Evolutionary conservation across 169 alveolate genomes (phyloP), one percentile per base, ranked within the genome.

Genomic region (Plasmodium cynomolgi): DNA sequence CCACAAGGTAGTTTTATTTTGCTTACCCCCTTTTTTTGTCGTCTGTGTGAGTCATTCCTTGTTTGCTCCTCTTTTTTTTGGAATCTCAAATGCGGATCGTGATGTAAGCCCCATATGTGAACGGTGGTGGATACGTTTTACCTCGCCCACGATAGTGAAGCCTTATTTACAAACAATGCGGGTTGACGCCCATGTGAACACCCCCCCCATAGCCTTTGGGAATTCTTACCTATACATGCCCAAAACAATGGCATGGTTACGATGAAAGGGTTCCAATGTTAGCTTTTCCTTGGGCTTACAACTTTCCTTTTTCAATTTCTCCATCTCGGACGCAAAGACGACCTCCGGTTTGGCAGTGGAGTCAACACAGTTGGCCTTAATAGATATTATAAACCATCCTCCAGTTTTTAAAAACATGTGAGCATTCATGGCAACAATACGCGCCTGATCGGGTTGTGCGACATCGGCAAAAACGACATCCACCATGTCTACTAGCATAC

Each of bases 381-480:
- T 99, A 71, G 99, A 98, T 85, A 99, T 99, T 88, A 99, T 98
- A 97, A 98, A 99, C 98, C 99, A 98, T 41, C 99, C 99, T 92
- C 99, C 98, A 90, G 99, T 98, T 96, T 99, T 99, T 93, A 99
- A 97, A 98, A 98, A 99, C 93, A 96, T 97, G 96, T 97, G 96
- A 1, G 99, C 99, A 95, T 99, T 99, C 81, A 98, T 84, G 62
- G 99, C 99, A 33, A 99, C 98, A 94, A 99, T 99, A 83, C 99
- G 98, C 54, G 99, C 99, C 96, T 99, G 99, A 96, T 99, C 99
- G 3, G 99, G 99, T 96, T 98, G 99, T 13, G 99, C 99, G 39
- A 99, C 99, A 96, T 99, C 99, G 33, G 99, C 99, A 95, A 99
- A 99, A 75, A 99, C 98, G 83, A 98, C 99, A 91, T 99, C 99